phyloP scores from a whole-genome alignment of 495 filamentous ascomycete genomes.

The Chaetomidium leptoderma region DNA sequence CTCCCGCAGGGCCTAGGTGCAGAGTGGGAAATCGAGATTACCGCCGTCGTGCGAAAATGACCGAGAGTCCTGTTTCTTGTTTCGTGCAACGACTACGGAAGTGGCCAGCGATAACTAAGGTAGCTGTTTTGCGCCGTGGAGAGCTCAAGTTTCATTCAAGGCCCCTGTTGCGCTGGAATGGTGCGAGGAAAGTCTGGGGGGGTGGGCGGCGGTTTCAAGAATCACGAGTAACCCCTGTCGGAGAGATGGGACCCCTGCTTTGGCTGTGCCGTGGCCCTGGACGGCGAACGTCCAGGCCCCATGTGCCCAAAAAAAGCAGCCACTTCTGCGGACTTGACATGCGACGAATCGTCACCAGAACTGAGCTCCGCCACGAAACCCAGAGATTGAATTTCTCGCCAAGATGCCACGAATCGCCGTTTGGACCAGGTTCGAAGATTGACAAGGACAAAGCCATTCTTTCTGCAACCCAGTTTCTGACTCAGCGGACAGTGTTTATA shows the following conservation, averaged over 20 bases:
- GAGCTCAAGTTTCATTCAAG: constrained; percentile 11
- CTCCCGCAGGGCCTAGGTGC: no score
- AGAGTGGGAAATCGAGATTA: neutral
- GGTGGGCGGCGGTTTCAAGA: constrained; percentile 28
- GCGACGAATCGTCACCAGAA: constrained; percentile 1
- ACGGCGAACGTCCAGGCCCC: neutral
- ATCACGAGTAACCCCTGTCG: constrained; percentile 26
- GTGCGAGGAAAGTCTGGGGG: constrained; percentile 22
- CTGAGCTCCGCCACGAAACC: constrained; percentile 6
- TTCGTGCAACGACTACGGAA: neutral
- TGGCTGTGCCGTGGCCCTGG: constrained; percentile 6
- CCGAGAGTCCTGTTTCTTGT: neutral
- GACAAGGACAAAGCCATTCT: neutral
- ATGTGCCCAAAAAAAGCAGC: neutral
- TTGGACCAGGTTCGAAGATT: neutral
- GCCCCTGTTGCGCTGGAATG: constrained; percentile 18
- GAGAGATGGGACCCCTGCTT: constrained; percentile 20
- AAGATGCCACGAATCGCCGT: constrained; percentile 6
- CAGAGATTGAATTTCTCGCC: constrained; percentile 2
- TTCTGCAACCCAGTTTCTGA: neutral
- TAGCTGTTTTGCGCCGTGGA: constrained; percentile 10
- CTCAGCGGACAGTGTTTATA: neutral
- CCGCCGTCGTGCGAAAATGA: constrained; percentile 5
- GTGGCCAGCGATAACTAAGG: neutral
- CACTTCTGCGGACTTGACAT: neutral